A percentile compares a stretch with the other conserved stretches of the same genome.
phyloP scores from a whole-genome alignment of 163 green algal species.

The Scenedesmus sp. region DNA sequence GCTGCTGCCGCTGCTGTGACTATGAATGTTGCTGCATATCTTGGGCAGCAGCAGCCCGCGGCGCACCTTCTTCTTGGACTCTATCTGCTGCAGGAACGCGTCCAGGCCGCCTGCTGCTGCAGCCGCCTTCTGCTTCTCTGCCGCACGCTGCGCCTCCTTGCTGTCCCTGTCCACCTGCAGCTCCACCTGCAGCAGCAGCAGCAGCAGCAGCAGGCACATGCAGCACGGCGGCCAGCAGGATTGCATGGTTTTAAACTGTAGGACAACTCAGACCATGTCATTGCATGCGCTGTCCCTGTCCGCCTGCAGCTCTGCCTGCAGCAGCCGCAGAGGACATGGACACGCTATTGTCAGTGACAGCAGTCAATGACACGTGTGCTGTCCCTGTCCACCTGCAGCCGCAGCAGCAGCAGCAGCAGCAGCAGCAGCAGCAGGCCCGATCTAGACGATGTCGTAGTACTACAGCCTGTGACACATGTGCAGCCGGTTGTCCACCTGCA shows the following conservation, averaged over 20 bases:
- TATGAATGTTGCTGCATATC: too few species aligned
- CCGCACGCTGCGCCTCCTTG: conserved; percentile 67
- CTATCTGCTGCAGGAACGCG: conserved; percentile 78
- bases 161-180: conserved; percentile 69
- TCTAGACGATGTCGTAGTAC: too few species aligned
- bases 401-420: too few species aligned
- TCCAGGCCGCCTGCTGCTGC: conserved; percentile 75
- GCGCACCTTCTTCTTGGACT: conserved; percentile 84
- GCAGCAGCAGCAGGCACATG: not conserved
- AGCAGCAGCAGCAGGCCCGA: too few species aligned
- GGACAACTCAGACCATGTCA: not conserved
- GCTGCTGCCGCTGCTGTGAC: not conserved
- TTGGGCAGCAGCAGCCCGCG: too few species aligned
- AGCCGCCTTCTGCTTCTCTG: conserved; percentile 49
- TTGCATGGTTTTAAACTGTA: too few species aligned
- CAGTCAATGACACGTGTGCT: too few species aligned
- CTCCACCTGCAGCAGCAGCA: conserved; percentile 53
- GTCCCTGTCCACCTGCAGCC: too few species aligned
- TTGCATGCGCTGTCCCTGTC: too few species aligned
- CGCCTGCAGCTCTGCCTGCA: too few species aligned
- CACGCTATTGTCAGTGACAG: too few species aligned
- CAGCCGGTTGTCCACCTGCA: not conserved
- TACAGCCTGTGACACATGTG: not conserved
- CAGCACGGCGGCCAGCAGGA: not conserved
- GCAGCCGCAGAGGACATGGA: too few species aligned